Base-by-base conservation (phyloP, 371 early-diverging fungal genomes). In the Nematocida parisii region DNA sequence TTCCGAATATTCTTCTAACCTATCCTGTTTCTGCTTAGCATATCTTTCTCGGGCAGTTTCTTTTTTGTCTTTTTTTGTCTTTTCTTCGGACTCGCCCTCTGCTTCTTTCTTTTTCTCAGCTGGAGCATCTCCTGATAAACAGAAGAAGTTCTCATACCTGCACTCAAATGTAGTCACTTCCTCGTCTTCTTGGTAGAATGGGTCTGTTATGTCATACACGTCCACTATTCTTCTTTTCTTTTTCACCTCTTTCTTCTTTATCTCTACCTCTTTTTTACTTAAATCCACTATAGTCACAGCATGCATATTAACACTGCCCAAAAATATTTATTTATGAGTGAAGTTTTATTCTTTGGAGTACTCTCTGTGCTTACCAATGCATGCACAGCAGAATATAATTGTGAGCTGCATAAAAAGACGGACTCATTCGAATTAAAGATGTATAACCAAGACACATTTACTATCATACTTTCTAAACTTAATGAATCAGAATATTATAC, bases 401-500 rank as follows among this genome's bases (percentile, higher is more conserved):
- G 66, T 58, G 75, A 75, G 55, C 44, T 75, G 22, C 5, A 15
- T 1, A 52, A 54, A 42, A 75, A 54, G 42, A 13, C n/a, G 1
- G n/a, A 40, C 7, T 20, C 20, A 5, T 62, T 75, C 27, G 67
- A 75, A 39, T 7, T 75, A 27, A 45, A 66, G 55, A 6, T 75
- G 46, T 47, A 66, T 50, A 54, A 75, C 66, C 75, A 66, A 24
- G 68, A n/a, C 40, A 52, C 50, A 15, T 77, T 77, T 55, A 68
- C 54, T 18, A 66, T 77, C 46, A 20, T 70, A n/a, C 50, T 70
- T 11, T 60, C 40, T 27, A 42, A 22, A 15, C n/a, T 77, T 1
- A 61, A 67, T 24, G 71, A 70, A 60, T 13, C 27, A 40, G 87
- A 86, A 60, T 88, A 86, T 71, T 86, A 84, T 73, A 66, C 83